Base-by-base conservation (phyloP, 352 stramenopile species). In the Phytophthora sansomeana region DNA sequence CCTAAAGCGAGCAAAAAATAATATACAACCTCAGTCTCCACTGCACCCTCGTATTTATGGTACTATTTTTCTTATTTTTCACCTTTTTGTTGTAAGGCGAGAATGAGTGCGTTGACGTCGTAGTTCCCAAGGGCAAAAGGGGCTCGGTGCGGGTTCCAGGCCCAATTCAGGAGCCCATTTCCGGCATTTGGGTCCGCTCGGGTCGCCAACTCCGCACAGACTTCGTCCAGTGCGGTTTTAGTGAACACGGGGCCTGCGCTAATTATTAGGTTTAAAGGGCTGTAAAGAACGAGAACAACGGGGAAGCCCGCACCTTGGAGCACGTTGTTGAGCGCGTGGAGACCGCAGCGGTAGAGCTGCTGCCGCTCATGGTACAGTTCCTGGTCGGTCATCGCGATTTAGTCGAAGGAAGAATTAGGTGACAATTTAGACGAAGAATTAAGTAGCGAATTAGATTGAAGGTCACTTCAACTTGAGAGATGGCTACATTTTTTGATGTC, bases 311-410 rank as follows among this genome's bases (percentile, higher is more conserved):
- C 56, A 89, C 85, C 78, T 72, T 93, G 87, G 2, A 95, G 69
- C 21, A 85, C 65, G 65, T 93, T 94, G 72, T 96, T 96, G 47
- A 93, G 70, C 44, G 87, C 85, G 58, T 95, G 87, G 47, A 95
- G 75, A 11, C 83, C 87, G 57, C 87, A 95, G 56, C 85, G 82
- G 46, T 89, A 83, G 39, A 92, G 77, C 70, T 76, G 72, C 69
- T 95, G 87, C 24, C 55, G 72, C 65, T 95, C 87, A 36, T 95
- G 87, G 52, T 91, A 94, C 17, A 94, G 42, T 48, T 58, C 43
- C 58, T 59, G 26, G n/a, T 61, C 32, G 5, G 43, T 19, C 58
- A 65, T 65, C 10, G 28, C 21, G 21, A 24, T 50, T 26, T 55
- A 16, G 28, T 54, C 13, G 11, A n/a, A 38, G 21, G 51, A 11